Evolutionary conservation across 1,139 yeast genomes (phyloP), one percentile per base, ranked within the genome.

Genomic region (Petasospora rhodanensis): DNA sequence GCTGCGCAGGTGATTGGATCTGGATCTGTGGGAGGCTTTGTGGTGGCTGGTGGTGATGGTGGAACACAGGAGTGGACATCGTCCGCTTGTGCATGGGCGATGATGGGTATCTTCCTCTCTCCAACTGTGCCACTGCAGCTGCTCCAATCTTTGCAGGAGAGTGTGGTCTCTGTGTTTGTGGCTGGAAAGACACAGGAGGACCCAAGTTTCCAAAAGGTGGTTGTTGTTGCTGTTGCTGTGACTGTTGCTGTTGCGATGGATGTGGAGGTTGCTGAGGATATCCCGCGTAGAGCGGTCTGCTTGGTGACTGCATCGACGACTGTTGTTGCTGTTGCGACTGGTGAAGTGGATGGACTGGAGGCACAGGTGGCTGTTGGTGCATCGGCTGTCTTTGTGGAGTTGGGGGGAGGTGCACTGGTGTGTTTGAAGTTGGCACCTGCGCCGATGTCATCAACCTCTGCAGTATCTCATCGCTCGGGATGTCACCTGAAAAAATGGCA

Each of bases 111-210:
- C 49, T 39, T 1, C 47, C 40, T 18, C 55, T 46, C 22, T 55
- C 55, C 28, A 76, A 55, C 28, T 70, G 70, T 2, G 85, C 80
- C 1, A 79, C 83, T 0, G 86, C 85, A 16, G 71, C 74, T 2
- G 86, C 86, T 1, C 87, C 87, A 9, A 79, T 66, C 47, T 77
- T 76, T 1, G 86, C 83, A 0, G 89, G 89, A 2, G 86, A 79
- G 18, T 70, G 55, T 21, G 76, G 73, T 41, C 78, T 38, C 15
- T 36, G 38, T n/a, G 26, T 12, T 9, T 22, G 28, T 10, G 14
- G 22, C 7, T 43, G 39, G 22, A 42, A 32, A 16, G 38, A 16
- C 6, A 43, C 41, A 13, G 51, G 51, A 7, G 52, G 50, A 2
- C 46, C 50, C 8, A 46, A 28, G 26, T 35, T 38, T n/a, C 30